Evolutionary conservation across 2,329 filamentous ascomycete genomes (phyloP).

Genomic region (Gnomoniopsis sp.): DNA sequence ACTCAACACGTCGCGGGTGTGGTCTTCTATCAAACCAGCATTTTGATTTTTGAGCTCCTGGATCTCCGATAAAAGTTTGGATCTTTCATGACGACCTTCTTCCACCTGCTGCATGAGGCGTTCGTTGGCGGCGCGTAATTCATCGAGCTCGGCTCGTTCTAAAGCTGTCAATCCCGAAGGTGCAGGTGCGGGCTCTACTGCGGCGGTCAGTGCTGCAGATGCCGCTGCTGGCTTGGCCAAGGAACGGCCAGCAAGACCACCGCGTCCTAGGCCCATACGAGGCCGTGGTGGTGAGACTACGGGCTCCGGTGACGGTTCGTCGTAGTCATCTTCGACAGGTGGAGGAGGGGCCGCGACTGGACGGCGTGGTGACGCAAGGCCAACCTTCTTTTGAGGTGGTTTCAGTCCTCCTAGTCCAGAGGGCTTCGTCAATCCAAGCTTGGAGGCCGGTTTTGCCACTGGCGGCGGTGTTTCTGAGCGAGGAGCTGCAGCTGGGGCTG

Average conservation of each 20-base stretch:
- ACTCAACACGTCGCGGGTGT: conserved; percentile 89
- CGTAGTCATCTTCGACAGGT: conserved; percentile 38
- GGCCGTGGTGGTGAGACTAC: conserved; percentile 43
- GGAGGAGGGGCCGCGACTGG: conserved; percentile 45
- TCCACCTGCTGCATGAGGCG: conserved; percentile 71
- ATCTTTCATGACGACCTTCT: conserved; percentile 77
- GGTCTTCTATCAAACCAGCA: conserved; percentile 92
- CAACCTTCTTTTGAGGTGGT: conserved; percentile 53
- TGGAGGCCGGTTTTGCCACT: conserved; percentile 50
- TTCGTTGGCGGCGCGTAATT: conserved; percentile 81
- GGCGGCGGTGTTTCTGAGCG: conserved; percentile 49
- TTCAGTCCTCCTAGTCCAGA: conserved; percentile 55
- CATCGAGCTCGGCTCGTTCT: conserved; percentile 91
- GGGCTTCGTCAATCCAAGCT: conserved; percentile 53
- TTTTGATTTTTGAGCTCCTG: conserved; percentile 97
- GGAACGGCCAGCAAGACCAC: conserved; percentile 81
- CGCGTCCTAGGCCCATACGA: conserved; percentile 67
- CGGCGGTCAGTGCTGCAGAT: conserved; percentile 44
- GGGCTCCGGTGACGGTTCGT: conserved; percentile 46
- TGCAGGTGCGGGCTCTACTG: conserved; percentile 55
- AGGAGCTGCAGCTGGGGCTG: conserved; percentile 29
- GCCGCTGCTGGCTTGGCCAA: conserved; percentile 67
- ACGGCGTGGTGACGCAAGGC: conserved; percentile 51
- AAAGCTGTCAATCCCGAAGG: conserved; percentile 65
- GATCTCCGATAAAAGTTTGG: conserved; percentile 79